phyloP scores from a whole-genome alignment of 352 stramenopile species.

The Phytophthora brassicae region DNA sequence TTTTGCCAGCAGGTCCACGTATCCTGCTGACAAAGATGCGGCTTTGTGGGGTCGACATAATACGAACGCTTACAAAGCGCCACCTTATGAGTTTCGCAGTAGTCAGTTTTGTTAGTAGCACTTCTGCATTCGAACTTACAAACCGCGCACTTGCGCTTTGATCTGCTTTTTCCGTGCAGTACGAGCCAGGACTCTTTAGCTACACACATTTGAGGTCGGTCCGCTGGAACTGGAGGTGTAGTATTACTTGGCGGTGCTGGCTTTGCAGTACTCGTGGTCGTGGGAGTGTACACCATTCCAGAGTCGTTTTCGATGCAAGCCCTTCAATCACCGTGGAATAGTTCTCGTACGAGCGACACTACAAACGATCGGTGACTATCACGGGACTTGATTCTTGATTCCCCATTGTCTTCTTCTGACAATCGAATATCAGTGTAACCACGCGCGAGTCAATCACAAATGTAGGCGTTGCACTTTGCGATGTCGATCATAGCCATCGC shows the following conservation, averaged over 20 bases:
- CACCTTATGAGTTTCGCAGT: constrained; percentile 7
- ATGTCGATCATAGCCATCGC: constrained; percentile 23
- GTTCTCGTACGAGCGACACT: background rate
- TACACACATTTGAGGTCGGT: background rate
- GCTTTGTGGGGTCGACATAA: background rate
- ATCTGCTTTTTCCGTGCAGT: background rate
- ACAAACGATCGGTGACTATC: background rate
- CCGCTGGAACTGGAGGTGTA: background rate
- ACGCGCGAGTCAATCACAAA: background rate
- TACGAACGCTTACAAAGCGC: constrained; percentile 6
- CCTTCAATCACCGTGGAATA: background rate
- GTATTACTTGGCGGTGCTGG: background rate
- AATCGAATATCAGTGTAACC: background rate
- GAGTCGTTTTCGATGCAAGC: background rate
- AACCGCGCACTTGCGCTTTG: constrained; percentile 1
- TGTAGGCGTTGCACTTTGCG: constrained; percentile 20
- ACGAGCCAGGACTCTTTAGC: constrained; percentile 11
- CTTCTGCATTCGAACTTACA: constrained; percentile 9
- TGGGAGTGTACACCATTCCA: no score
- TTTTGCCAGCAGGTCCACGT: constrained; percentile 3
- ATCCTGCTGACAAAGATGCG: constrained; percentile 1
- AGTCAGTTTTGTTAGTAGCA: constrained; percentile 7
- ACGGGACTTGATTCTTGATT: background rate
- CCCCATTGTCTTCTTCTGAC: background rate
- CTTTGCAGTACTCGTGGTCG: background rate